Base-by-base conservation (phyloP, 352 stramenopile genomes). In the Saprolegnia diclina region DNA sequence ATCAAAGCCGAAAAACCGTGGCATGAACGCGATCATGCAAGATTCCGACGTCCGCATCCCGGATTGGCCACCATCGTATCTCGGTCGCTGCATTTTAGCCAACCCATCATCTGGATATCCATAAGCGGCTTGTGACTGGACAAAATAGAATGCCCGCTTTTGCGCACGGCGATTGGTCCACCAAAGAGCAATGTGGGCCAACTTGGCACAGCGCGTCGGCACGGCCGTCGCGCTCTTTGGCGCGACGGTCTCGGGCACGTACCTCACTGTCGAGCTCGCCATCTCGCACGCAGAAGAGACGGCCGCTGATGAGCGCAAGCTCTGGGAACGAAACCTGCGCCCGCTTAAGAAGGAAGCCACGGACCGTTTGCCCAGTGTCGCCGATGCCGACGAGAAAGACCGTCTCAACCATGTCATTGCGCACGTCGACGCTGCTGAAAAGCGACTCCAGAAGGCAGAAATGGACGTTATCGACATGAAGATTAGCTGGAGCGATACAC, bases 391-490 rank as follows among this genome's bases (percentile, higher is more conserved):
- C 0, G 45, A 68, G 50, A 37, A 35, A 18, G 29, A 5, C 19
- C 45, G 42, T 2, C 63, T 69, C 22, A 6, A 42, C 18, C 44
- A 62, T 26, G 63, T 69, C 1, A 18, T 69, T 18, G 45, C 22
- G n/a, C 44, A 32, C 5, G 63, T 69, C 5, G 45, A 57, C 29
- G 26, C 18, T 22, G 63, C 19, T 5, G 63, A 69, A 38, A 24
- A 14, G 21, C 9, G 24, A n/a, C 19, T 54, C n/a, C 45, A 38
- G 4, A 16, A 21, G 5, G 29, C 21, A 4, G 45, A 69, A 38
- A 52, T 14, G 13, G 63, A 69, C 21, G 63, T 69, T 10, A 24
- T 61, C 21, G 63, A 54, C 19, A 69, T 69, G 63, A 69, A 61
- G 50, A 52, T 24, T 14, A 69, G 63, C 46, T 69, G 63, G 63